Percentiles rank a stretch among this genome's conserved stretches.
Evolutionary conservation across 1,284 basidiomycete species (phyloP).

Genomic region (Apiotrichum sp.): DNA sequence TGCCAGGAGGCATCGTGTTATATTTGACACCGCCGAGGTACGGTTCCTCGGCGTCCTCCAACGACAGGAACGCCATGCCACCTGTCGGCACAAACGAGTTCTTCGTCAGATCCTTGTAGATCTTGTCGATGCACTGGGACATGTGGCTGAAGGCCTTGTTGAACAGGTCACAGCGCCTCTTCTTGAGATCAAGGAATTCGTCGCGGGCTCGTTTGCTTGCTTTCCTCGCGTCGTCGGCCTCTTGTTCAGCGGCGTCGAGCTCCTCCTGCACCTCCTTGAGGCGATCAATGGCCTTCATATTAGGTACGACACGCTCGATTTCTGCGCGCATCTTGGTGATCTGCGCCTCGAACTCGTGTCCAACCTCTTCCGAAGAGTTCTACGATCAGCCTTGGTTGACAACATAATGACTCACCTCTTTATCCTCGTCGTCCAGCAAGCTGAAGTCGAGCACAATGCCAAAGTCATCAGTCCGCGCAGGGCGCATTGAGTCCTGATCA

Average conservation of each 20-base stretch:
- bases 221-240: slow-evolving; percentile 57
- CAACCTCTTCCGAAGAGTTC: slow-evolving; percentile 62
- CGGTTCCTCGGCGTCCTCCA: slow-evolving; percentile 98
- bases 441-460: slow-evolving; percentile 88
- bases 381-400: slow-evolving; percentile 29
- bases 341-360: slow-evolving; percentile 69
- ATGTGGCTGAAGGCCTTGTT: slow-evolving; percentile 97
- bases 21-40: slow-evolving; percentile 95
- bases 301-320: slow-evolving; percentile 91
- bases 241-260: slow-evolving; percentile 53
- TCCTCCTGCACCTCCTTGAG: slow-evolving; percentile 82
- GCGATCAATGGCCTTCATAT: slow-evolving; percentile 91
- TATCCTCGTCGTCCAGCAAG: slow-evolving; percentile 72
- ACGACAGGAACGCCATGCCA: slow-evolving; percentile 88
- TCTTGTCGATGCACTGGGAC: slow-evolving; percentile 83
- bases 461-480: slow-evolving; percentile 68
- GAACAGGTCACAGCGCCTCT: slow-evolving; percentile 81
- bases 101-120: slow-evolving; percentile 97
- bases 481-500: slow-evolving; percentile 67
- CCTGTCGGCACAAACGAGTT: slow-evolving; percentile 80
- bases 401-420: slow-evolving; percentile 34
- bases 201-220: slow-evolving; percentile 85
- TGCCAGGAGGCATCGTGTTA: slow-evolving; percentile 98
- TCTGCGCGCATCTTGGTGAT: slow-evolving; percentile 69
- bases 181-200: slow-evolving; percentile 81